phyloP scores from a whole-genome alignment of 495 filamentous ascomycete species.

The Penicillium desertorum region DNA sequence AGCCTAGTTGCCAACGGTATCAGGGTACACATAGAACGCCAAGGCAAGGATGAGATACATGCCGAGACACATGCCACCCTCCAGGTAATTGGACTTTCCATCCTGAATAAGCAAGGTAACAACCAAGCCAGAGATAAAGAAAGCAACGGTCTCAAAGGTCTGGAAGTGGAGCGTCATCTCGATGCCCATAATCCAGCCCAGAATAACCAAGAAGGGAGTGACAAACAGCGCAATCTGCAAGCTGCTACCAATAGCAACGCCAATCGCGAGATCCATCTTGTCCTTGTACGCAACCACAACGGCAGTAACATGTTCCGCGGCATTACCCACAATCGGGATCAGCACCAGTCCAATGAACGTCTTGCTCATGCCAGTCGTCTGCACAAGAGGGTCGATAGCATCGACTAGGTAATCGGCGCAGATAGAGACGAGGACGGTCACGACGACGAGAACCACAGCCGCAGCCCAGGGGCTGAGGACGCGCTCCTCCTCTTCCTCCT shows the following conservation, averaged over 20 bases:
- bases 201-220: slow-evolving; percentile 84
- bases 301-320: slow-evolving; percentile 94
- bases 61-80: slow-evolving; percentile 84
- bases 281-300: slow-evolving; percentile 88
- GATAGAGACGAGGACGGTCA: slow-evolving; percentile 81
- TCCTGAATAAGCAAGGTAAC: slow-evolving; percentile 93
- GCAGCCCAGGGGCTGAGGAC: slow-evolving; percentile 74
- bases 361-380: slow-evolving; percentile 82
- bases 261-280: slow-evolving; percentile 97
- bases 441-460: slow-evolving; percentile 64
- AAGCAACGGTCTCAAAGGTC: slow-evolving; percentile 89
- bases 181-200: slow-evolving; percentile 83
- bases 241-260: slow-evolving; percentile 87
- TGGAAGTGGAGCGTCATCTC: slow-evolving; percentile 93
- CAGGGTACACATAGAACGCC: slow-evolving; percentile 87
- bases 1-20: slow-evolving; percentile 40
- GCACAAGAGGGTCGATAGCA: slow-evolving; percentile 86
- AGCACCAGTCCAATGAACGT: slow-evolving; percentile 96
- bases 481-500: slow-evolving; percentile 55
- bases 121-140: slow-evolving; percentile 84
- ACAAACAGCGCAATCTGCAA: slow-evolving; percentile 95
- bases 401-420: slow-evolving; percentile 93
- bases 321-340: slow-evolving; percentile 96
- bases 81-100: slow-evolving; percentile 92
- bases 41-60: slow-evolving; percentile 82